Percentiles rank a stretch among this genome's conserved stretches.
Evolutionary conservation across 1,284 basidiomycete genomes (phyloP).

Genomic region (Rhodotorula sp.): DNA sequence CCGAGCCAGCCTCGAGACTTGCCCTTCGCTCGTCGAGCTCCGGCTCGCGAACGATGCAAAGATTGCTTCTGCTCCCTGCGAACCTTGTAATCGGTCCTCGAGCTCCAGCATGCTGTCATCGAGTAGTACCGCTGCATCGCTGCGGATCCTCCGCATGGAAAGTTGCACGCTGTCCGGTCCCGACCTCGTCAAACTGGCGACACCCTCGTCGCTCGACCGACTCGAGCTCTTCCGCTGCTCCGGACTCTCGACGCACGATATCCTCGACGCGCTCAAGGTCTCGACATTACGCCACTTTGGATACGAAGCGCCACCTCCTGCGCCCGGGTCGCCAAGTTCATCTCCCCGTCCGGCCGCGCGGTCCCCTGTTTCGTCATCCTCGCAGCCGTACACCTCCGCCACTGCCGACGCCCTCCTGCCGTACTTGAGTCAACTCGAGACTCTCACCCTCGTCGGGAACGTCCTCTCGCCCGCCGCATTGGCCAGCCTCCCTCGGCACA

Average conservation of each 20-base stretch:
- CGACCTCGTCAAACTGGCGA: neutral
- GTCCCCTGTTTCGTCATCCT: neutral
- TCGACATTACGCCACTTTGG: no score
- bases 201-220: neutral
- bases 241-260: neutral
- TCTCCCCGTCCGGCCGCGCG: neutral
- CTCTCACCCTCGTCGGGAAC: neutral
- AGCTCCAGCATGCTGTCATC: neutral
- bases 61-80: constrained; percentile 11
- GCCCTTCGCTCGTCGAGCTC: neutral
- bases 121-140: neutral
- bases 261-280: neutral
- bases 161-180: neutral
- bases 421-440: neutral
- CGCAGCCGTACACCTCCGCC: neutral
- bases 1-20: neutral
- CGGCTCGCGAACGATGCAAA: neutral
- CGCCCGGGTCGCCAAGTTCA: neutral
- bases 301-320: neutral
- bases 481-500: neutral
- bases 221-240: neutral
- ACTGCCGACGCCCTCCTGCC: constrained; percentile 1
- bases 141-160: constrained; percentile 1
- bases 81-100: neutral
- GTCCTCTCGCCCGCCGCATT: neutral